These are phyloP conservation scores for Dioscorea zingiberensis DNA, from an alignment of 106 monocot species.

Conservation along the genomic window DNA sequence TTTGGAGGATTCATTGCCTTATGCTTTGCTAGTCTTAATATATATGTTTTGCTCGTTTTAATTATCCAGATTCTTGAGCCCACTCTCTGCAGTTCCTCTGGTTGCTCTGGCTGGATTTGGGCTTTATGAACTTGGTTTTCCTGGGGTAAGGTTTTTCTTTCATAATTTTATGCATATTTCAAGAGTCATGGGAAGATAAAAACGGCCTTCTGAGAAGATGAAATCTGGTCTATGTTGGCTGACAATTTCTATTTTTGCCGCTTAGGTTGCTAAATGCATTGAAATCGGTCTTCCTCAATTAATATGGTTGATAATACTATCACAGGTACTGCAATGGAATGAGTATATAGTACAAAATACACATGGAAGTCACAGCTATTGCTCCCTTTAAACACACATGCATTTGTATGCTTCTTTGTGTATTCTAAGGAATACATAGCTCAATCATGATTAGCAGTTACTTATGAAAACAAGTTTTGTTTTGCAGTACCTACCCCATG, in stretches of 20 bases:
- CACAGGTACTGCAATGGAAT: slow-evolving; percentile 53
- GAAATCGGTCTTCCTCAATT: slow-evolving; percentile 94
- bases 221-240: neutral
- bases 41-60: neutral
- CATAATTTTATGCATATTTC: neutral
- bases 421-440: neutral
- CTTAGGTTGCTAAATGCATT: slow-evolving; percentile 93
- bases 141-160: slow-evolving; percentile 53
- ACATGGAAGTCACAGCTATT: too few relatives aligned
- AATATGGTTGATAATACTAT: slow-evolving; percentile 65
- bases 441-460: neutral
- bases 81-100: slow-evolving; percentile 83
- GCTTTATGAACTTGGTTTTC: slow-evolving; percentile 95
- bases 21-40: neutral
- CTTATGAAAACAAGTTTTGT: neutral
- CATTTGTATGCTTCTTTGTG: neutral
- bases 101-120: slow-evolving; percentile 80
- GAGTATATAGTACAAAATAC: too few relatives aligned
- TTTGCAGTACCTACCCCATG: slow-evolving; percentile 79
- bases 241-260: neutral
- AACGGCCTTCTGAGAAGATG: neutral
- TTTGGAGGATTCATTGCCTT: neutral
- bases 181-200: neutral
- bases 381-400: neutral
- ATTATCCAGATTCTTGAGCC: slow-evolving; percentile 71